Base-by-base conservation (phyloP, 441 rosid genomes). In the Erodium texanum region DNA sequence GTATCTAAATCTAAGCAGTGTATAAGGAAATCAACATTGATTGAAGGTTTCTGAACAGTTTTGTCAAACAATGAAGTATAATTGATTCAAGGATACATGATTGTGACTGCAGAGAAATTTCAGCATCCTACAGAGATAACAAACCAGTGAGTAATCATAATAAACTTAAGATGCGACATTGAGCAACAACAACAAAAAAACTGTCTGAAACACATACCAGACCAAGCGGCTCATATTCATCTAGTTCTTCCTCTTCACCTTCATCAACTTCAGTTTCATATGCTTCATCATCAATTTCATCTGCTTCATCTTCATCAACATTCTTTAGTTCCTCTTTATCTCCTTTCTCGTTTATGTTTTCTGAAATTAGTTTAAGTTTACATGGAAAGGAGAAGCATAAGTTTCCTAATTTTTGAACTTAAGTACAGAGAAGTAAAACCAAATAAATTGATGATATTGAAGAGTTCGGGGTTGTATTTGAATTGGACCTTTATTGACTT, bases 221-320 rank as follows among this genome's bases (percentile, higher is more conserved):
- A 85, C 85, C 84, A 70, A 78, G 76, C 36, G 80, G 85, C 48
- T 82, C 94, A 70, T 84, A 78, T 52, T 72, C 84, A 82, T 87
- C 97, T 54, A 85, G 64, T 74, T 88, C 93, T 74, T 88, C 93
- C 69, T 94, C 99, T 68, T 83, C 82, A 70, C 56, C 70, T 11
- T 45, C 29, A 22, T 65, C 73, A 54, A 54, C 18, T 54, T 69
- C 77, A 43, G 66, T 45, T 65, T 74, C 73, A 38, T 70, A 78
- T 65, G 73, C 78, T 66, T 82, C 89, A 45, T 84, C 90, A 70
- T 86, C 95, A 67, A 71, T 74, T 43, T 82, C 88, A 58, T 75
- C 80, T n/a, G 43, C 86, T 66, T 78, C 76, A 67, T 71, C 85
- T 58, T 82, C 80, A 64, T 77, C 80, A 71, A 58, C 63, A 70